A percentile compares a stretch with the other conserved stretches of the same genome.
Conservation (phyloP, 495 filamentous ascomycete species). For the Penicillium soppii region DNA sequence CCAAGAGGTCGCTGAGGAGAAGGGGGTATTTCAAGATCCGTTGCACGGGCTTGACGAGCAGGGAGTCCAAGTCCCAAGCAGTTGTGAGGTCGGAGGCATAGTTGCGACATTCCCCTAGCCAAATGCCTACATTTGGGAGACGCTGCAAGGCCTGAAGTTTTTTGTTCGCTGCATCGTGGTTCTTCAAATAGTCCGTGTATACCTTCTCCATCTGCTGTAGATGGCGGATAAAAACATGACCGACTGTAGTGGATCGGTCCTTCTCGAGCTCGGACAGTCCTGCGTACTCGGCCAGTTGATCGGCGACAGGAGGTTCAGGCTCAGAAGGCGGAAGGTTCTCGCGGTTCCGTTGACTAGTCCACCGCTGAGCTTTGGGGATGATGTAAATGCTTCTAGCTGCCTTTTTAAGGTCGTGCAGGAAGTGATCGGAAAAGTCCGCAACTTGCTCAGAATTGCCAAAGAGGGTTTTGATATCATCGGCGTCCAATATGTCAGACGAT, state of each 20-base stretch:
- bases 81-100: constrained; percentile 84
- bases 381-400: constrained; percentile 73
- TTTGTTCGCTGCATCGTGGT: constrained; percentile 79
- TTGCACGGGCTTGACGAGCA: constrained; percentile 95
- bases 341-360: constrained; percentile 53
- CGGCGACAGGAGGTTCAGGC: neutral
- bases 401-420: constrained; percentile 75
- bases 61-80: constrained; percentile 90
- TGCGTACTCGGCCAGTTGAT: constrained; percentile 31
- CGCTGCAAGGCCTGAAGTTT: constrained; percentile 71
- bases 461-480: constrained; percentile 79
- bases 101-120: constrained; percentile 87
- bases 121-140: constrained; percentile 75
- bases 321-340: constrained; percentile 34
- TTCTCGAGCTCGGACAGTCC: constrained; percentile 60
- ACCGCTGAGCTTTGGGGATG: constrained; percentile 56
- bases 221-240: constrained; percentile 72
- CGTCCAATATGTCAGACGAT: constrained; percentile 72
- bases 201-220: constrained; percentile 78
- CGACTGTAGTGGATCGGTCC: constrained; percentile 74
- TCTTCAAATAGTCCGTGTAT: constrained; percentile 82
- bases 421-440: constrained; percentile 73
- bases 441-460: constrained; percentile 91
- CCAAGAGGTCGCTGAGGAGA: constrained; percentile 72
- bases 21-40: constrained; percentile 89